Conservation (phyloP, 1,139 yeast species). For the Diutina mesorugosa region DNA sequence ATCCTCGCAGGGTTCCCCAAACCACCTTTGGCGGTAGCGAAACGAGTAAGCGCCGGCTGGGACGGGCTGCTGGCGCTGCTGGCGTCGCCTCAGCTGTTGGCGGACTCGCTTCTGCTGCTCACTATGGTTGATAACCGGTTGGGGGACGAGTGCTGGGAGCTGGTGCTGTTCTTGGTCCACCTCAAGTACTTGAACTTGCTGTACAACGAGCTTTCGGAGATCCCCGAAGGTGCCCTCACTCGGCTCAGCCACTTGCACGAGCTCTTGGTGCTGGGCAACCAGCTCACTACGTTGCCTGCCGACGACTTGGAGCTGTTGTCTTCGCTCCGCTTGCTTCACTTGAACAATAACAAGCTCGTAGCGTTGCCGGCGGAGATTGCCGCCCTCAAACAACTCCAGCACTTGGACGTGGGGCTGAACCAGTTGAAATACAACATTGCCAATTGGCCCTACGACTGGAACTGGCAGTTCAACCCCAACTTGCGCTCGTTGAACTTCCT, state of each 20-base stretch:
- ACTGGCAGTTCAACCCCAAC: slow-evolving; percentile 80
- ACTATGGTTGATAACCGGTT: slow-evolving; percentile 70
- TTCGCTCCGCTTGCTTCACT: slow-evolving; percentile 45
- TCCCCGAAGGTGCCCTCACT: slow-evolving; percentile 60
- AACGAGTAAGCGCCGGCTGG: slow-evolving; percentile 14
- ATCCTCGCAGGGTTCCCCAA: slow-evolving; percentile 56
- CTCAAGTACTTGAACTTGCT: slow-evolving; percentile 62
- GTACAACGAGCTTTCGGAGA: slow-evolving; percentile 73
- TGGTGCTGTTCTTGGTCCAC: slow-evolving; percentile 45
- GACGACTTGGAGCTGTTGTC: slow-evolving; percentile 65
- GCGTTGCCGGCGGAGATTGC: slow-evolving; percentile 86
- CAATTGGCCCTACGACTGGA: slow-evolving; percentile 96
- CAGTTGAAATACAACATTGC: slow-evolving; percentile 83
- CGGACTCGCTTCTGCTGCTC: slow-evolving; percentile 42
- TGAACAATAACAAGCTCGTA: slow-evolving; percentile 77
- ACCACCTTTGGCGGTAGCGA: slow-evolving; percentile 27
- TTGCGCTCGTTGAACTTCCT: slow-evolving; percentile 77
- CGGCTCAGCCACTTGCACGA: slow-evolving; percentile 47
- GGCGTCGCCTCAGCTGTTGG: slow-evolving; percentile 15
- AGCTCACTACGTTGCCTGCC: slow-evolving; percentile 65
- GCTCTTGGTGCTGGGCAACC: slow-evolving; percentile 78
- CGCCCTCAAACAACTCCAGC: slow-evolving; percentile 47
- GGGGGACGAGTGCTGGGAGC: slow-evolving; percentile 64
- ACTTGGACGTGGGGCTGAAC: slow-evolving; percentile 86
- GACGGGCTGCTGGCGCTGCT: not conserved